Conservation (phyloP, 495 filamentous ascomycete genomes). For the Umbilicaria muhlenbergii region DNA sequence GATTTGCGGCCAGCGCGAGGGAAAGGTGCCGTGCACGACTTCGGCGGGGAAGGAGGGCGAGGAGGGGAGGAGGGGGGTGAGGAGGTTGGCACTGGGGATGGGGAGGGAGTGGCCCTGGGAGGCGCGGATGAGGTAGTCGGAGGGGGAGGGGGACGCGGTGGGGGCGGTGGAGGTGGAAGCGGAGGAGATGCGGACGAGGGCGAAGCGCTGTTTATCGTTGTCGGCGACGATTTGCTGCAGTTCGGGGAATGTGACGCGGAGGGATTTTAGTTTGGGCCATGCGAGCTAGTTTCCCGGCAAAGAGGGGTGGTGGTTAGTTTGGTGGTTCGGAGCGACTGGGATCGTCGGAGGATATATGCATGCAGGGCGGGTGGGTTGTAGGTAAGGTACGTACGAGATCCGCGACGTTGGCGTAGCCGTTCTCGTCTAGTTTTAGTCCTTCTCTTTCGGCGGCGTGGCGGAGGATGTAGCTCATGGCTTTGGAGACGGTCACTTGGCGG, state of each 20-base stretch:
- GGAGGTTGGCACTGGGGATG: slow-evolving; percentile 51
- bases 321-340: too few species aligned
- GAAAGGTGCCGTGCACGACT: slow-evolving; percentile 81
- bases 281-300: slow-evolving; percentile 45
- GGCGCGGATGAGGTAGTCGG: slow-evolving; percentile 76
- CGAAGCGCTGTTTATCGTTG: slow-evolving; percentile 89
- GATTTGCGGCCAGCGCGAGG: slow-evolving; percentile 58
- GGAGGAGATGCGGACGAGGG: slow-evolving; percentile 44
- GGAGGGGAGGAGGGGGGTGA: slow-evolving; percentile 43
- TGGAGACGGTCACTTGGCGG: slow-evolving; percentile 57
- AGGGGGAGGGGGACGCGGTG: slow-evolving; percentile 26
- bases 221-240: slow-evolving; percentile 51
- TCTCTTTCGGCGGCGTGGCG: slow-evolving; percentile 72
- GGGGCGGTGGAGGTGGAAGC: slow-evolving; percentile 1
- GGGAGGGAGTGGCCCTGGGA: slow-evolving; percentile 71
- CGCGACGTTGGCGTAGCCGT: slow-evolving; percentile 66
- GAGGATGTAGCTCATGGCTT: slow-evolving; percentile 62
- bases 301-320: background rate
- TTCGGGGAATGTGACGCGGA: slow-evolving; percentile 59
- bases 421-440: slow-evolving; percentile 55
- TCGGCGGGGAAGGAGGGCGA: slow-evolving; percentile 32
- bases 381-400: slow-evolving; percentile 48
- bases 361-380: too few species aligned
- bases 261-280: slow-evolving; percentile 50
- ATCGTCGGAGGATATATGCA: too few species aligned